phyloP scores from a whole-genome alignment of 352 stramenopile species.

The Pythium vanterpoolii region DNA sequence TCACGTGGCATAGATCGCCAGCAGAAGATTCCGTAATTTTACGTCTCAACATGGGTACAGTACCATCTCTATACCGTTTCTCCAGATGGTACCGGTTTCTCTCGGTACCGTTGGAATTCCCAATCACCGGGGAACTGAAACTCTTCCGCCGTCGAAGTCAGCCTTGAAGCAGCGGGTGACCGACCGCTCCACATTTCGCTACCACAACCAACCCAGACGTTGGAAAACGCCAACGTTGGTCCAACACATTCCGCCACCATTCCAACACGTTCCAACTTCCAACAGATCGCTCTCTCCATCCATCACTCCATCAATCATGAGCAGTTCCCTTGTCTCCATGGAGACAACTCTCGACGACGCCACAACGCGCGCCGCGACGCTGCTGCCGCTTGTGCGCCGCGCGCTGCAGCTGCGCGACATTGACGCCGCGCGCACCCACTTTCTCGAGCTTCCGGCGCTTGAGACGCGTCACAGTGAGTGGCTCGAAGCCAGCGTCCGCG shows the following conservation, averaged over 20 bases:
- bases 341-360: background rate
- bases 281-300: background rate
- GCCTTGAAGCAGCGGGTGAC: no score
- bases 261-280: constrained; percentile 1
- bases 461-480: constrained; percentile 34
- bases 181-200: no score
- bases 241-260: background rate
- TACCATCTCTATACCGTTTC: no score
- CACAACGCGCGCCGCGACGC: constrained; percentile 4
- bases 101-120: no score
- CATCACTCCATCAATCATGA: background rate
- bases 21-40: no score
- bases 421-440: constrained; percentile 45
- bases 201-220: no score
- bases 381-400: constrained; percentile 15
- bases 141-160: no score
- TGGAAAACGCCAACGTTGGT: background rate
- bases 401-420: constrained; percentile 52
- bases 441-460: constrained; percentile 58
- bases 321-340: background rate
- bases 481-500: constrained; percentile 51
- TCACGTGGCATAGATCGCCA: no score
- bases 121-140: no score
- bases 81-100: no score
- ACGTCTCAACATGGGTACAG: no score